Evolutionary conservation across 345 rosid species (phyloP), one percentile per base, ranked within the genome.

Genomic region (Combretum micranthum): DNA sequence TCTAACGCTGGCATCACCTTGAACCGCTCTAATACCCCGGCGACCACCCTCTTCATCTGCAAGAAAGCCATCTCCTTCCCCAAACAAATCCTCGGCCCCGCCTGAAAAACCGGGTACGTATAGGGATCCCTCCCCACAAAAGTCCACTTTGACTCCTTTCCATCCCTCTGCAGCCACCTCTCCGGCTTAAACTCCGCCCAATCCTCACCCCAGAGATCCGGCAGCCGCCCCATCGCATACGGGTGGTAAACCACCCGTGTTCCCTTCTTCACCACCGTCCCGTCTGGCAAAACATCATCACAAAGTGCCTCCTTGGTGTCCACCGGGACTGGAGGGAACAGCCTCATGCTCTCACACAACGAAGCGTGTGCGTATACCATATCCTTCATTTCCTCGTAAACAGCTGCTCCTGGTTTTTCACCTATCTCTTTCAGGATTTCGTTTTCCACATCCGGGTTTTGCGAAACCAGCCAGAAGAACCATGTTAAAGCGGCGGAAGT

Each of bases 401-500:
- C 67, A 2, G 66, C 50, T 14, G 44, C 46, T 3, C 55, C 57
- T 1, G 55, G 60, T 57, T 69, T 72, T 21, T 67, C 72, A 1
- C 23, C 37, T 43, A 78, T 68, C 58, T 88, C 96, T 20, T 70
- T 47, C 4, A 72, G 42, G 21, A 86, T 76, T 50, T 72, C 66
- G 0, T 13, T 15, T 26, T 74, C 86, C 0, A 67, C 75, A 4
- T 60, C 51, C 5, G 86, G 84, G 64, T 80, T 69, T 17, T 17
- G 15, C 0, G 73, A 68, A 21, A 87, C 62, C 9, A 84, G 55
- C 87, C 82, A 82, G 62, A 87, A 82, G 82, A 78, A 84, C 92
- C 96, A 87, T 6, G 80, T 79, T 55, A 87, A 63, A 15, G 89
- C 89, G n/a, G 91, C 74, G n/a, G 90, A 84, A 15, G 87, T 87